Evolutionary conservation across 192 early-diverging fungal genomes (phyloP).

Genomic region (Jimgerdemannia flammicorona): DNA sequence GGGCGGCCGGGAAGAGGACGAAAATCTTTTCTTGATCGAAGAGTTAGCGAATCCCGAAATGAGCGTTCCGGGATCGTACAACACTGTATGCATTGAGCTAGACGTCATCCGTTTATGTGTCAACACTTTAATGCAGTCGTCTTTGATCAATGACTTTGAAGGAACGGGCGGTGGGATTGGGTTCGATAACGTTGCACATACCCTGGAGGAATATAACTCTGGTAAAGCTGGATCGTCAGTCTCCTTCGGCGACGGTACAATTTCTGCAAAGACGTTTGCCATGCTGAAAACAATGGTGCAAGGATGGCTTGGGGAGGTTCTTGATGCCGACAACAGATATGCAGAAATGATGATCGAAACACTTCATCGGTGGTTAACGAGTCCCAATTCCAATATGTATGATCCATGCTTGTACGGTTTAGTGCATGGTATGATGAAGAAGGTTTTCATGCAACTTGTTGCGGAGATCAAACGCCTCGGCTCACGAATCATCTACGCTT

Average conservation of each 20-base stretch:
- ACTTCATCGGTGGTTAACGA: conserved; percentile 87
- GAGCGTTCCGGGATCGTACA: conserved; percentile 72
- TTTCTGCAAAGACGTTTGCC: conserved; percentile 60
- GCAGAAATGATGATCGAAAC: conserved; percentile 78
- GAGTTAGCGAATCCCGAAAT: conserved; percentile 68
- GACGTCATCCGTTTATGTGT: conserved; percentile 77
- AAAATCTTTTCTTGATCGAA: conserved; percentile 50
- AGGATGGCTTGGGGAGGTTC: conserved; percentile 71
- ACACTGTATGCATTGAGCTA: conserved; percentile 81
- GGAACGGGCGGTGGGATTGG: conserved; percentile 41
- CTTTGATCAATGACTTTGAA: conserved; percentile 76
- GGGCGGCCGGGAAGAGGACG: conserved; percentile 82
- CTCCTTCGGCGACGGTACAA: conserved; percentile 35
- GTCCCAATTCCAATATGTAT: conserved; percentile 66
- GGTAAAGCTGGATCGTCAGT: conserved; percentile 34
- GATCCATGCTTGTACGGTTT: conserved; percentile 80
- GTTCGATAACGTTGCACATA: conserved; percentile 43
- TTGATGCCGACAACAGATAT: conserved; percentile 57
- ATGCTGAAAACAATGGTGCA: conserved; percentile 77
- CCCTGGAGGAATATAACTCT: conserved; percentile 59
- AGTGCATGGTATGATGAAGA: conserved; percentile 87
- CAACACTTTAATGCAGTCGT: conserved; percentile 77
- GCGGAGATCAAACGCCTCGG: conserved; percentile 80
- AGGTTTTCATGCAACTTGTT: conserved; percentile 80
- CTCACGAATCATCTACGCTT: conserved; percentile 73